These are phyloP conservation scores for Hericium rajendrae DNA, from an alignment of 768 basidiomycete genomes.

Conservation along the genomic window DNA sequence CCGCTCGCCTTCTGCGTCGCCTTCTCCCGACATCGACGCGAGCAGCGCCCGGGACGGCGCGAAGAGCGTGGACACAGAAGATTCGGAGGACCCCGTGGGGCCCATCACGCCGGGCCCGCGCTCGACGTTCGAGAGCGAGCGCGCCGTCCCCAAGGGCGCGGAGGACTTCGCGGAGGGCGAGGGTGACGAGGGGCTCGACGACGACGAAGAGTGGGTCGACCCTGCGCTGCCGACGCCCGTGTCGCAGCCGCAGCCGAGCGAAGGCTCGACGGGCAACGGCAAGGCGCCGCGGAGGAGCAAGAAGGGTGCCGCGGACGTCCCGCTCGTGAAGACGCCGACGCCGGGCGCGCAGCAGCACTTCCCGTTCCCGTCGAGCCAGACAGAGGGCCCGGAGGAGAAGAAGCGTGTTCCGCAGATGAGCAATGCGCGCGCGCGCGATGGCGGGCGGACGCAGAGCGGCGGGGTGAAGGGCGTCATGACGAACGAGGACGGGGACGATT, in stretches of 20 bases:
- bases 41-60: constrained; percentile 23
- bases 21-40: constrained; percentile 23
- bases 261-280: constrained; percentile 18
- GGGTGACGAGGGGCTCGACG: constrained; percentile 31
- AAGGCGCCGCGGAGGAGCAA: constrained; percentile 33
- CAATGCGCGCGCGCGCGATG: constrained; percentile 63
- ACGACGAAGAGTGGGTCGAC: constrained; percentile 58
- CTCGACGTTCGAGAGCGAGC: constrained; percentile 11
- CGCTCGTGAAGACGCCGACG: constrained; percentile 29
- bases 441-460: constrained; percentile 77
- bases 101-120: constrained; percentile 59
- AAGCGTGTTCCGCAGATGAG: constrained; percentile 50
- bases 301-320: constrained; percentile 27
- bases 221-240: constrained; percentile 31
- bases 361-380: constrained; percentile 11
- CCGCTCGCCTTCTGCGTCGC: constrained; percentile 32
- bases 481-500: constrained; percentile 28
- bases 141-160: not conserved
- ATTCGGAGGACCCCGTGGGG: constrained; percentile 45
- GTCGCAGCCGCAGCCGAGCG: constrained; percentile 2
- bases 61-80: constrained; percentile 50
- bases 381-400: constrained; percentile 7
- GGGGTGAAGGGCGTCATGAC: constrained; percentile 68
- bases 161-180: constrained; percentile 21
- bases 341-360: constrained; percentile 15